These are phyloP conservation scores for Cutaneotrichosporon sp. DNA, from an alignment of 1,284 basidiomycete species.

Conservation along the genomic window DNA sequence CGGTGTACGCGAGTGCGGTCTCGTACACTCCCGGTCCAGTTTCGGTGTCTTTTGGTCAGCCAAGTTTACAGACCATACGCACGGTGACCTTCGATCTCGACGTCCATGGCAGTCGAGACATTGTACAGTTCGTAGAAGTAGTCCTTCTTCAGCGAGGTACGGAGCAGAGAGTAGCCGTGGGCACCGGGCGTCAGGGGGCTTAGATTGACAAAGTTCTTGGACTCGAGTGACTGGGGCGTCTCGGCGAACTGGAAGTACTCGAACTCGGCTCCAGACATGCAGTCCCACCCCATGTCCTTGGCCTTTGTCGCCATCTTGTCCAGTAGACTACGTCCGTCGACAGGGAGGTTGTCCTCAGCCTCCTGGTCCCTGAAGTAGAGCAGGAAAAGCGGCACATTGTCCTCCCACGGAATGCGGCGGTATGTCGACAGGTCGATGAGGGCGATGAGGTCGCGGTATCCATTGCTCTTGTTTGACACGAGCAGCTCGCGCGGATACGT, in stretches of 20 bases:
- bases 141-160: constrained; percentile 78
- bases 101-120: constrained; percentile 64
- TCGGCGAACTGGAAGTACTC: constrained; percentile 98
- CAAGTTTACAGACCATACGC: constrained; percentile 39
- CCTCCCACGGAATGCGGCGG: constrained; percentile 87
- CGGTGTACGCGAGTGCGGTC: constrained; percentile 86
- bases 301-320: constrained; percentile 56
- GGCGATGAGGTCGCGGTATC: constrained; percentile 83
- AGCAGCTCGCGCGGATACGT: constrained; percentile 77
- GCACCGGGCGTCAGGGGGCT: constrained; percentile 83
- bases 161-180: constrained; percentile 86
- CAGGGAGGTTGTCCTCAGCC: constrained; percentile 66
- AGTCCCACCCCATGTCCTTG: constrained; percentile 54
- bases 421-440: constrained; percentile 76
- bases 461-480: constrained; percentile 85
- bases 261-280: constrained; percentile 81
- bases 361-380: constrained; percentile 83
- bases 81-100: constrained; percentile 90
- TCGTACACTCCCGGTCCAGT: constrained; percentile 89
- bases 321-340: constrained; percentile 81
- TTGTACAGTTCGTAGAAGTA: constrained; percentile 91
- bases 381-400: constrained; percentile 87
- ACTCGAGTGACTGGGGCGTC: constrained; percentile 64
- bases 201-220: constrained; percentile 72
- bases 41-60: constrained; percentile 68